A percentile compares a stretch with the other conserved stretches of the same genome.
These are phyloP conservation scores for Carex sylvatica DNA, from an alignment of 202 grass and related monocot genomes.

Conservation along the genomic window DNA sequence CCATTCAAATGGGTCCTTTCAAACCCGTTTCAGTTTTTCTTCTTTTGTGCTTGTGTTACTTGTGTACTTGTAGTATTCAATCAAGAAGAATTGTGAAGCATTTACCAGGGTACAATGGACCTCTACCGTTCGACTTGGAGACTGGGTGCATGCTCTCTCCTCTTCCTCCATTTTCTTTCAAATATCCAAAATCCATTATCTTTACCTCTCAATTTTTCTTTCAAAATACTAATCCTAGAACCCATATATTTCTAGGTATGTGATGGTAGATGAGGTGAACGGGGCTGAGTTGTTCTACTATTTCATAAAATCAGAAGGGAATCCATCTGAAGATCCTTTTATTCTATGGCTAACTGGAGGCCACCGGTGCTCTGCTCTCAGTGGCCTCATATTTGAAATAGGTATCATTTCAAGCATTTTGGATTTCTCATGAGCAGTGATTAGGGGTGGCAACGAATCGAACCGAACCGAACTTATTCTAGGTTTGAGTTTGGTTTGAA, in stretches of 20 bases:
- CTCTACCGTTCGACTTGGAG: conserved; percentile 52
- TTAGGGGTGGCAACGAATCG: too few relatives aligned
- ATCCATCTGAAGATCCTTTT: conserved; percentile 23
- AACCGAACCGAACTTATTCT: too few relatives aligned
- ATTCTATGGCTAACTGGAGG: conserved; percentile 30
- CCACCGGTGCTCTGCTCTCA: conserved; percentile 9
- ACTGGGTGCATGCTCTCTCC: conserved; percentile 45
- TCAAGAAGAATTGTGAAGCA: conserved; percentile 29
- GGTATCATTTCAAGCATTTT: not conserved
- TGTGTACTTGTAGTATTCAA: not conserved
- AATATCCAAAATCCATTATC: too few relatives aligned
- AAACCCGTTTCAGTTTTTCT: not conserved
- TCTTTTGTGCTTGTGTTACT: conserved; percentile 4
- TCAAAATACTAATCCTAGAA: not conserved
- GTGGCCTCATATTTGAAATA: conserved; percentile 1
- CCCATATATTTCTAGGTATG: conserved; percentile 18
- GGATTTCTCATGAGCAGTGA: not conserved
- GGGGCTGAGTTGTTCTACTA: conserved; percentile 40
- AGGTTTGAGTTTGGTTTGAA: too few relatives aligned
- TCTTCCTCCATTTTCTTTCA: not conserved
- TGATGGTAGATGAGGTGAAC: conserved; percentile 28
- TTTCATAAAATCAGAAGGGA: conserved; percentile 36
- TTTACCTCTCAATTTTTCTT: not conserved
- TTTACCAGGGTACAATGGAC: conserved; percentile 54
- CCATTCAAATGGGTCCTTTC: conserved; percentile 6